Percentiles rank a stretch among this genome's conserved stretches.
Evolutionary conservation across 2,329 filamentous ascomycete genomes (phyloP).

Genomic region (Phyllosticta citrichinensis): DNA sequence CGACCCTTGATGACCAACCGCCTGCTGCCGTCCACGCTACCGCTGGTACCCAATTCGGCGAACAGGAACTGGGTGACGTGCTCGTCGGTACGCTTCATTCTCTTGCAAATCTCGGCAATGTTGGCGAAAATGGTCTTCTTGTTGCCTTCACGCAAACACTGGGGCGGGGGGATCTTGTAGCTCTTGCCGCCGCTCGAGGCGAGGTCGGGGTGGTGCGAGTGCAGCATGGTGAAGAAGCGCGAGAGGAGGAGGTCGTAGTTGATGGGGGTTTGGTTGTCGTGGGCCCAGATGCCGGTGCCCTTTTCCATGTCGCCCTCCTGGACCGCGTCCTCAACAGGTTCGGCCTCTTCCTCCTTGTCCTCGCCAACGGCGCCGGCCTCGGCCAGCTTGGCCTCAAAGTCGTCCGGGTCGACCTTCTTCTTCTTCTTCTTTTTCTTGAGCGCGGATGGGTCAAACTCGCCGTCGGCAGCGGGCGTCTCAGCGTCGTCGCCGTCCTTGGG

Average conservation of each 20-base stretch:
- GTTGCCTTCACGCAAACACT: constrained; percentile 99
- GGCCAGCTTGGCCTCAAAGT: constrained; percentile 59
- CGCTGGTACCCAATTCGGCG: constrained; percentile 93
- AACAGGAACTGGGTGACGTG: constrained; percentile 96
- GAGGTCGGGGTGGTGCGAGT: constrained; percentile 94
- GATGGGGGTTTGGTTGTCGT: constrained; percentile 68
- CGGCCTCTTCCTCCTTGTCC: constrained; percentile 48
- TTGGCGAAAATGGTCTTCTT: constrained; percentile 99
- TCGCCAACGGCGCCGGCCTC: constrained; percentile 45
- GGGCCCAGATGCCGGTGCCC: constrained; percentile 83
- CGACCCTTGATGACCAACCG: constrained; percentile 97
- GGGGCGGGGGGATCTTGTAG: constrained; percentile 98
- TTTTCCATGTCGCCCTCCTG: constrained; percentile 68
- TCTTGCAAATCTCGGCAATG: constrained; percentile 96
- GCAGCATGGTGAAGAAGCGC: constrained; percentile 89
- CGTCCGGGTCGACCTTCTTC: constrained; percentile 49
- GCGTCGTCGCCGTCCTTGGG: constrained; percentile 46
- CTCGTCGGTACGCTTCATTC: constrained; percentile 98
- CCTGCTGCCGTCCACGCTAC: constrained; percentile 86
- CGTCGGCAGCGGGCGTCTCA: constrained; percentile 42
- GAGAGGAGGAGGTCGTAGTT: constrained; percentile 75
- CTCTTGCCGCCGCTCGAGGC: constrained; percentile 80
- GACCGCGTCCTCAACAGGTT: constrained; percentile 33
- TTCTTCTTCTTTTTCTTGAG: constrained; percentile 87
- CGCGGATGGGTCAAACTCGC: constrained; percentile 54